Conservation (phyloP, 2,329 filamentous ascomycete genomes). For the Stagonosporopsis rhizophila region DNA sequence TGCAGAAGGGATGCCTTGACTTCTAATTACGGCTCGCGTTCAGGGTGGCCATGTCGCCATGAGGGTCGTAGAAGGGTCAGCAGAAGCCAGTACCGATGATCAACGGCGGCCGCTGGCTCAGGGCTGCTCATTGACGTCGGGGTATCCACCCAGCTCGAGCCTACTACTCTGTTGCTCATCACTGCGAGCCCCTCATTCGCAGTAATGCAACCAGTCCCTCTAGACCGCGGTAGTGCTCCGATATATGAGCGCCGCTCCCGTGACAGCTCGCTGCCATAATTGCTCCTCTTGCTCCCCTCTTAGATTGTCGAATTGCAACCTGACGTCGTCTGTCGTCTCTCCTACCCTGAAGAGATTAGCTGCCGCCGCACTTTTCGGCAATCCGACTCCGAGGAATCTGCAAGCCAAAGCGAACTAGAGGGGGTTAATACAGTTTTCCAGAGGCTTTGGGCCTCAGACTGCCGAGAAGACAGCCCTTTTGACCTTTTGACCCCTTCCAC, state of each 20-base stretch:
- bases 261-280: conserved; percentile 34
- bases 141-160: conserved; percentile 32
- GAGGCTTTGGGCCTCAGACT: conserved; percentile 12
- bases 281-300: conserved; percentile 5
- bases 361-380: conserved; percentile 35
- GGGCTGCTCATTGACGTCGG: conserved; percentile 42
- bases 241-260: conserved; percentile 28
- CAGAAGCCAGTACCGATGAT: conserved; percentile 15
- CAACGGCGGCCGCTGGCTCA: conserved; percentile 25
- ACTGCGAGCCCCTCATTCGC: conserved; percentile 17
- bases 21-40: conserved; percentile 4
- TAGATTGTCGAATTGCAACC: conserved; percentile 1
- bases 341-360: conserved; percentile 32
- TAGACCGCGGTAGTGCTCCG: conserved; percentile 29
- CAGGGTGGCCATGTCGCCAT: background rate
- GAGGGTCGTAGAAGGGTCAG: conserved; percentile 24
- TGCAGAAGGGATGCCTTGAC: background rate
- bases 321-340: conserved; percentile 14
- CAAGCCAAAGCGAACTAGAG: conserved; percentile 30
- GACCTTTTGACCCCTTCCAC: conserved; percentile 5
- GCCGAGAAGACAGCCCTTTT: conserved; percentile 9
- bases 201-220: conserved; percentile 32
- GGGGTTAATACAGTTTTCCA: conserved; percentile 25
- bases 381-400: conserved; percentile 29
- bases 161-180: conserved; percentile 23